Evolutionary conservation across 2,329 filamentous ascomycete species (phyloP).

Genomic region (Peltaster fructicola): DNA sequence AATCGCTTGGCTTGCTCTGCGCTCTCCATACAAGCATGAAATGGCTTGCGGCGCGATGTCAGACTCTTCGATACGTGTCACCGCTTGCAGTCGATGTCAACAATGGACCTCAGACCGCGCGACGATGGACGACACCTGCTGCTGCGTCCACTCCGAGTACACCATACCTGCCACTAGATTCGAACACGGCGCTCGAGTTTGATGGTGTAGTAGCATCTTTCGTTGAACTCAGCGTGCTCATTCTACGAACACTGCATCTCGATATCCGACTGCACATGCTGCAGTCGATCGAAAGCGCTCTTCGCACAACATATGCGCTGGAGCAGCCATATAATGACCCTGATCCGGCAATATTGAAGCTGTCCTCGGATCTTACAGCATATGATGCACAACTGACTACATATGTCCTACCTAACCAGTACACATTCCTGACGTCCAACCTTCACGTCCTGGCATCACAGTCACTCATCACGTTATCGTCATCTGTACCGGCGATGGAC

Average conservation of each 20-base stretch:
- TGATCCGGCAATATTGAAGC: constrained; percentile 59
- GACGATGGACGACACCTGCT: constrained; percentile 70
- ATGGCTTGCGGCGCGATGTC: constrained; percentile 76
- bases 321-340: constrained; percentile 61
- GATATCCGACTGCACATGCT: constrained; percentile 76
- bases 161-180: constrained; percentile 76
- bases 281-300: constrained; percentile 50
- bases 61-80: constrained; percentile 68
- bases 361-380: constrained; percentile 69
- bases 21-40: constrained; percentile 95
- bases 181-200: constrained; percentile 71
- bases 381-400: constrained; percentile 69
- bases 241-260: constrained; percentile 72
- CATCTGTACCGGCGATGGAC: constrained; percentile 69
- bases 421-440: constrained; percentile 55
- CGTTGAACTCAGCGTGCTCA: constrained; percentile 58
- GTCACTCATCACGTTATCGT: constrained; percentile 53
- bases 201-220: constrained; percentile 74
- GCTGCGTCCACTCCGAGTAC: constrained; percentile 27
- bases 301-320: constrained; percentile 30
- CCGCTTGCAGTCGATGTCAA: constrained; percentile 48
- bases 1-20: constrained; percentile 69
- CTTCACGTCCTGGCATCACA: constrained; percentile 62
- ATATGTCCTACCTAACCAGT: constrained; percentile 53
- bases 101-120: constrained; percentile 34